Percentiles rank a stretch among this genome's conserved stretches.
phyloP scores from a whole-genome alignment of 2,329 filamentous ascomycete species.

The Alternaria brassicicola region DNA sequence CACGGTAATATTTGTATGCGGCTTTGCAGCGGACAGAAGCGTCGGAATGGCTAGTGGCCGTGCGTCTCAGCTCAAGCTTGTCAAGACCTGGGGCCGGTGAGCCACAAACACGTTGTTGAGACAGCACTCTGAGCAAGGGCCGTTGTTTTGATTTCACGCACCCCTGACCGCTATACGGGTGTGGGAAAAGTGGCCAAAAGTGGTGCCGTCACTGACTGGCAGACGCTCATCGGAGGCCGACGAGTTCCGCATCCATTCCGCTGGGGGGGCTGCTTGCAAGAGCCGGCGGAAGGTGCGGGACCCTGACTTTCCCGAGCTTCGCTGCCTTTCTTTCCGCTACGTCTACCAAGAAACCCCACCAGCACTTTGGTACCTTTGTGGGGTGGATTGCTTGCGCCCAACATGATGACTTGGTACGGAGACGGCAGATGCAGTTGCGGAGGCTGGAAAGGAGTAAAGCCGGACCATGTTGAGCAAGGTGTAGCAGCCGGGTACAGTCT shows the following conservation, averaged over 20 bases:
- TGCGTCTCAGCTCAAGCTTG: slow-evolving; percentile 3
- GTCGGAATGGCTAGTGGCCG: slow-evolving; percentile 4
- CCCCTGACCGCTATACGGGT: neutral
- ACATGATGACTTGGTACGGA: neutral
- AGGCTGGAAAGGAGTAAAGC: neutral
- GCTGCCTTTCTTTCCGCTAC: slow-evolving; percentile 9
- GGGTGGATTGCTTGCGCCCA: neutral
- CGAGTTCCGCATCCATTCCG: slow-evolving; percentile 12
- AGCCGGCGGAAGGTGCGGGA: neutral
- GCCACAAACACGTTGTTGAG: neutral
- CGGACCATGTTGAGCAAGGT: neutral
- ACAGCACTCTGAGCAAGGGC: neutral
- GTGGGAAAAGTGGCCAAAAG: slow-evolving; percentile 18
- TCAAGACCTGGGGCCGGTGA: neutral
- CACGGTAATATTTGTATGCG: slow-evolving; percentile 34
- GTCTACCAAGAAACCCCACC: slow-evolving; percentile 5
- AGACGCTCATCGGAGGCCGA: slow-evolving; percentile 11
- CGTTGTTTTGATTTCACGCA: neutral
- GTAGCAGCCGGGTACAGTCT: neutral
- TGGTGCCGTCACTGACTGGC: slow-evolving; percentile 35
- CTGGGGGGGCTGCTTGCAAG: neutral
- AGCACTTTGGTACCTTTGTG: slow-evolving; percentile 3
- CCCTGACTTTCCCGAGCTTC: slow-evolving; percentile 1
- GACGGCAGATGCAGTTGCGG: neutral
- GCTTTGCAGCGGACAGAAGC: slow-evolving; percentile 14